Base-by-base conservation (phyloP, 2,329 filamentous ascomycete genomes). In the Penicillium sp. region DNA sequence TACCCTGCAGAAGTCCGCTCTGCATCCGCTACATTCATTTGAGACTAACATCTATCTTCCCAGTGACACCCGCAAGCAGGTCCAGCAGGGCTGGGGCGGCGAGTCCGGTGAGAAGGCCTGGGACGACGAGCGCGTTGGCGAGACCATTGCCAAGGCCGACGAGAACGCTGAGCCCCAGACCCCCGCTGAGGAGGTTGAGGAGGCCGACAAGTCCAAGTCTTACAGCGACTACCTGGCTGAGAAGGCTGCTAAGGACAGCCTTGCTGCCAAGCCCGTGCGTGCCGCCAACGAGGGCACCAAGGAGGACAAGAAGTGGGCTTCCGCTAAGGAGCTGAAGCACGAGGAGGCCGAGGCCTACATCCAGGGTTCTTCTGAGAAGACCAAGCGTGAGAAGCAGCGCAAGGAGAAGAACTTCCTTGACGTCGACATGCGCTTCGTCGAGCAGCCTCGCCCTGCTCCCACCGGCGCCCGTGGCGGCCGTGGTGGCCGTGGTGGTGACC, bases 281-380 rank as follows among this genome's bases (percentile, higher is more conserved):
- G 88, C 93, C 84, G 83, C 94, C 80, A 97, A 98, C 84, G 93
- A 97, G 84, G 93, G 93, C 75, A 86, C 84, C 83, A 92, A 92
- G 84, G 77, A 83, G 73, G 88, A 93, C 84, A 94, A 95, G 87
- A 95, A 97, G 86, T 97, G 93, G 91, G 91, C 90, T 73, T 84
- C 85, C 73, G 93, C 92, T 77, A 96, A 93, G 84, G 80, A 83
- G 65, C 71, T 87, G 71, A 73, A 77, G 72, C 83, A 76, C 61
- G 77, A 83, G 52, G 85, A 86, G 57, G 88, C 92, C 72, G 87
- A 90, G 71, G 75, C 77, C 68, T 97, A 91, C 86, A 89, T 97
- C 75, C 81, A 89, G 73, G 88, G 85, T 71, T 79, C 84, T 68
- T 84, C 83, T 65, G 89, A 89, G 82, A 97, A 97, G 89, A 80